These are phyloP conservation scores for Penicillium sp. DNA, from an alignment of 2,329 filamentous ascomycete species.

Conservation along the genomic window DNA sequence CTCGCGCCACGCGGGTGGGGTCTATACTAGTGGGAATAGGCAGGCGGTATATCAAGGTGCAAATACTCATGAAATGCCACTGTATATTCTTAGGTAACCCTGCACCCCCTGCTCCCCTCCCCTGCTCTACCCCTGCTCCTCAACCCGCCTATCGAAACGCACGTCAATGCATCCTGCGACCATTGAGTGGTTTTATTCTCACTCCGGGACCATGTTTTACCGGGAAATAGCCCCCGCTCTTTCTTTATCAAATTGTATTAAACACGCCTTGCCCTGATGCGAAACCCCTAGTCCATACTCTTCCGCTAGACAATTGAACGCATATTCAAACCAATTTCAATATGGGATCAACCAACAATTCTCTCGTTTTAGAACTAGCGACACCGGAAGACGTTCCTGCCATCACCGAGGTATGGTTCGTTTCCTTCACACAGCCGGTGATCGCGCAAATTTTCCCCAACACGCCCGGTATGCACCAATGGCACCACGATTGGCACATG, in stretches of 20 bases:
- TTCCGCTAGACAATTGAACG: not conserved
- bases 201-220: not conserved
- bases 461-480: constrained; percentile 30
- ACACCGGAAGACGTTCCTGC: constrained; percentile 25
- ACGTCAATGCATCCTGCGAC: not conserved
- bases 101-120: too few relatives aligned
- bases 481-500: constrained; percentile 25
- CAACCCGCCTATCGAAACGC: not conserved
- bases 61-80: too few relatives aligned
- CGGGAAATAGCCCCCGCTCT: not conserved
- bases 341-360: not conserved
- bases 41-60: too few relatives aligned
- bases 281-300: too few relatives aligned
- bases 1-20: too few relatives aligned
- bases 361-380: constrained; percentile 12
- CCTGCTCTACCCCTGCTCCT: not conserved
- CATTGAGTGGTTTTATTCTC: not conserved
- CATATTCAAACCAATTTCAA: not conserved
- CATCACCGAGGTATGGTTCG: constrained; percentile 28
- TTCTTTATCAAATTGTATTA: not conserved
- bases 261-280: not conserved
- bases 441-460: constrained; percentile 27
- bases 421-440: constrained; percentile 23
- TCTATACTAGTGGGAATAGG: too few relatives aligned
- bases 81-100: too few relatives aligned